phyloP scores from a whole-genome alignment of 768 basidiomycete species.

The Suillus tomentosus region DNA sequence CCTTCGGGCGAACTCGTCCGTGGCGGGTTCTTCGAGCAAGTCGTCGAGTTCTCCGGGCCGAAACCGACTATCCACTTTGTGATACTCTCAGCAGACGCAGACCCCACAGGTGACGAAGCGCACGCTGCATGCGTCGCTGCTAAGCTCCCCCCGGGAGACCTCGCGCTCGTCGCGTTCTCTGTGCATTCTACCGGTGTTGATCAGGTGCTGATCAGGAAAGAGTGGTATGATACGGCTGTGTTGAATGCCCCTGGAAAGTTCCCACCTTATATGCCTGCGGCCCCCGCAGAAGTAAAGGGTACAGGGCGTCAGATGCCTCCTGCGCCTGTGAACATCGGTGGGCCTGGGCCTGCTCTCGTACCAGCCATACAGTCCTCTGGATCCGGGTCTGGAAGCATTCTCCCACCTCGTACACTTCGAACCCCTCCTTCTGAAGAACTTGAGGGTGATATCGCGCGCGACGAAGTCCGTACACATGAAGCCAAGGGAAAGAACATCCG shows the following conservation, averaged over 20 bases:
- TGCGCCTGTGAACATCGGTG: slow-evolving; percentile 28
- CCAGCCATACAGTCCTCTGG: slow-evolving; percentile 17
- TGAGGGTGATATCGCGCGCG: slow-evolving; percentile 63
- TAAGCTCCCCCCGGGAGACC: slow-evolving; percentile 71
- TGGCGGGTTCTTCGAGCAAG: slow-evolving; percentile 74
- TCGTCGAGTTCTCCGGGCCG: slow-evolving; percentile 80
- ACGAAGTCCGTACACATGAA: slow-evolving; percentile 57
- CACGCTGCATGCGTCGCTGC: slow-evolving; percentile 84
- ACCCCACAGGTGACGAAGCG: slow-evolving; percentile 80
- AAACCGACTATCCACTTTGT: slow-evolving; percentile 90
- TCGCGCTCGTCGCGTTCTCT: slow-evolving; percentile 83
- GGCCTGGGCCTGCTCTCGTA: slow-evolving; percentile 24
- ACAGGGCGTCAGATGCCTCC: slow-evolving; percentile 29
- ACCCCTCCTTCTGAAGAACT: slow-evolving; percentile 78
- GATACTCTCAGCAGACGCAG: slow-evolving; percentile 81
- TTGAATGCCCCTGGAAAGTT: slow-evolving; percentile 58
- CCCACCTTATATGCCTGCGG: slow-evolving; percentile 44
- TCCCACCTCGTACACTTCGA: slow-evolving; percentile 49
- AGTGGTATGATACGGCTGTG: slow-evolving; percentile 80
- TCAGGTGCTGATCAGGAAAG: slow-evolving; percentile 82
- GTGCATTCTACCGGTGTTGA: slow-evolving; percentile 91
- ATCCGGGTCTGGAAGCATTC: slow-evolving; percentile 10
- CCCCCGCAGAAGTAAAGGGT: slow-evolving; percentile 25
- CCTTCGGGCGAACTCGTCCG: slow-evolving; percentile 58
- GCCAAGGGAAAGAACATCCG: slow-evolving; percentile 50